These are phyloP conservation scores for Aspergillus kassunensis DNA, from an alignment of 495 filamentous ascomycete species.

Conservation along the genomic window DNA sequence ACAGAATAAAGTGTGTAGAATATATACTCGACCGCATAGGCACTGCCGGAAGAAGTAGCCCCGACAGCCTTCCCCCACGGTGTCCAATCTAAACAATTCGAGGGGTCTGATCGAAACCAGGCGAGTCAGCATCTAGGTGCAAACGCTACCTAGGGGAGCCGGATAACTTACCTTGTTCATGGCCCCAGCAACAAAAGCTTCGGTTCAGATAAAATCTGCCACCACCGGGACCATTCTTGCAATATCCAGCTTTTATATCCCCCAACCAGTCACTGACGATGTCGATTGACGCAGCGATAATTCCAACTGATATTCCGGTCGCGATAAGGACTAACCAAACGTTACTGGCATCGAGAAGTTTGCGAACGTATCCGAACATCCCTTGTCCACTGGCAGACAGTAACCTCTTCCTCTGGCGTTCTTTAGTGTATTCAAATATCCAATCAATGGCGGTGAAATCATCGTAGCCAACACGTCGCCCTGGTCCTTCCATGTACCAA, in stretches of 20 bases:
- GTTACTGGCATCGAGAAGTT: conserved; percentile 77
- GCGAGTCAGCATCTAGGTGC: not conserved
- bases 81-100: conserved; percentile 78
- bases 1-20: conserved; percentile 83
- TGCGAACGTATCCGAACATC: conserved; percentile 65
- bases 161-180: conserved; percentile 55
- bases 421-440: conserved; percentile 99
- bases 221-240: conserved; percentile 65
- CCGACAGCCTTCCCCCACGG: conserved; percentile 76
- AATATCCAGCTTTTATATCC: conserved; percentile 91
- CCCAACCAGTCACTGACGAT: conserved; percentile 92
- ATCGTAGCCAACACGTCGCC: conserved; percentile 88
- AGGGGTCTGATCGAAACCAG: conserved; percentile 45
- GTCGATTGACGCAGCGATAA: conserved; percentile 84
- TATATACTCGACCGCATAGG: conserved; percentile 78
- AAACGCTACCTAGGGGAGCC: not conserved
- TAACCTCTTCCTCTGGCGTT: conserved; percentile 77
- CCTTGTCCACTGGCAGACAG: conserved; percentile 68
- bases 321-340: conserved; percentile 84
- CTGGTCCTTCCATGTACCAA: conserved; percentile 90
- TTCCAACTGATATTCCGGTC: conserved; percentile 74
- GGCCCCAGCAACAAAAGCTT: conserved; percentile 88
- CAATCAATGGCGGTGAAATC: conserved; percentile 98
- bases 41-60: conserved; percentile 58
- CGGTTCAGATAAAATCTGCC: conserved; percentile 87